Base-by-base conservation (phyloP, 1,139 yeast genomes). In the Ashbya aceris region DNA sequence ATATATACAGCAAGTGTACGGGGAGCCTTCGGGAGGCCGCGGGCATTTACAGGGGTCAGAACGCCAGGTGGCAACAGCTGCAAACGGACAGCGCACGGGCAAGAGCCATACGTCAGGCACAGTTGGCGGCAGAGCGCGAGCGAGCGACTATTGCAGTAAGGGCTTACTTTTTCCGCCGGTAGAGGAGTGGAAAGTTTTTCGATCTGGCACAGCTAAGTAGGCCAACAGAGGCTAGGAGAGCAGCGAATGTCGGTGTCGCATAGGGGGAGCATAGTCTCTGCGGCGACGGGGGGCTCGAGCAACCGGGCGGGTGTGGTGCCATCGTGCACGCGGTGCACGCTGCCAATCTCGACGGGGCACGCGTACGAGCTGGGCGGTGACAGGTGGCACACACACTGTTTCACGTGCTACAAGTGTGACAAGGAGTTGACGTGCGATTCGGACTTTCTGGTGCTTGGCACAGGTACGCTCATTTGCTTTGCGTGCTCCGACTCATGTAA, bases 311-410 rank as follows among this genome's bases (percentile, higher is more conserved):
- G 33, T 17, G 38, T 42, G 11, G 36, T 46, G 40, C 60, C 62
- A 4, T 40, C 45, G 2, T 61, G 65, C 48, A 55, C 55, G 10
- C 45, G 61, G 37, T 61, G 65, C 41, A 50, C 52, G 40, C 49
- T 55, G n/a, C 58, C 77, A 30, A 81, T 83, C 38, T 68, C 70
- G 13, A 85, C 80, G 49, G 91, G 89, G 17, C 91, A 83, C 53
- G 91, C 91, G 5, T 83, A 82, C 55, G 91, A 83, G 56, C 62
- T 82, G 43, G 95, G 96, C 23, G 94, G 84, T 40, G 91, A 86
- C 60, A 76, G 95, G 52, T 91, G 98, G 98, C 98, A 91, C 61
- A 84, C 86, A 43, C 77, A 82, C 49, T 91, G 97, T 53, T 93
- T 91, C 65, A 74, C 79, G 43, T 91, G 98, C 64, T 82, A 93